These are phyloP conservation scores for Heritiera fomes DNA, from an alignment of 345 rosid genomes.

Conservation along the genomic window DNA sequence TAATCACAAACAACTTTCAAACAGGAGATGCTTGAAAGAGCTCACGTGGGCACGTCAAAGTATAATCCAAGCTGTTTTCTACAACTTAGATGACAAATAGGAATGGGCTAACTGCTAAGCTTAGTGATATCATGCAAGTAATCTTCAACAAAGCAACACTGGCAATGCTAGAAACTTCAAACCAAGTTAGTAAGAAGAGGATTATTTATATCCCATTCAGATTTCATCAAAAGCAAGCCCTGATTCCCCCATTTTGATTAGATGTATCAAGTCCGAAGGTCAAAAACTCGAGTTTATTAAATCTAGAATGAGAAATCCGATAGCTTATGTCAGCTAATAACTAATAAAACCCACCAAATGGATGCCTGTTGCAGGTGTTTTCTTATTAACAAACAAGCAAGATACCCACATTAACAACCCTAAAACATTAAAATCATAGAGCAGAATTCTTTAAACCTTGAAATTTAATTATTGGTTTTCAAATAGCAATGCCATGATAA, in stretches of 20 bases:
- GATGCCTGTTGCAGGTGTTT: neutral
- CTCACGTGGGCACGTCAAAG: no score
- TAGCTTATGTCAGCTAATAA: neutral
- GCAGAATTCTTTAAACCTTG: neutral
- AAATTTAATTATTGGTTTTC: neutral
- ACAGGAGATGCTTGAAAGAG: no score
- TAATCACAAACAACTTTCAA: no score
- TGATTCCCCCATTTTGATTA: neutral
- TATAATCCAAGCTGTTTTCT: no score
- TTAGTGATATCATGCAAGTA: no score
- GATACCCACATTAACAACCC: neutral
- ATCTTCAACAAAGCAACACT: no score
- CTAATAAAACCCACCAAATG: neutral
- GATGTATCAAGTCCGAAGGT: neutral
- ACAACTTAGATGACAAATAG: no score
- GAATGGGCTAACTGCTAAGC: no score
- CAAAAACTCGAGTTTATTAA: neutral
- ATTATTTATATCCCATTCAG: constrained; percentile 3
- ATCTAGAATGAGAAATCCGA: neutral
- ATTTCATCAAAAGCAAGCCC: constrained; percentile 3
- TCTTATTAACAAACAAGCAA: neutral
- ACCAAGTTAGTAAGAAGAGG: neutral
- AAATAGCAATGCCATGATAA: neutral
- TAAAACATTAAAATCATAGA: constrained; percentile 1
- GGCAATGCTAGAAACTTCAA: no score